Conservation (phyloP, 176 grass and related monocot genomes). For the Eleusine indica region DNA sequence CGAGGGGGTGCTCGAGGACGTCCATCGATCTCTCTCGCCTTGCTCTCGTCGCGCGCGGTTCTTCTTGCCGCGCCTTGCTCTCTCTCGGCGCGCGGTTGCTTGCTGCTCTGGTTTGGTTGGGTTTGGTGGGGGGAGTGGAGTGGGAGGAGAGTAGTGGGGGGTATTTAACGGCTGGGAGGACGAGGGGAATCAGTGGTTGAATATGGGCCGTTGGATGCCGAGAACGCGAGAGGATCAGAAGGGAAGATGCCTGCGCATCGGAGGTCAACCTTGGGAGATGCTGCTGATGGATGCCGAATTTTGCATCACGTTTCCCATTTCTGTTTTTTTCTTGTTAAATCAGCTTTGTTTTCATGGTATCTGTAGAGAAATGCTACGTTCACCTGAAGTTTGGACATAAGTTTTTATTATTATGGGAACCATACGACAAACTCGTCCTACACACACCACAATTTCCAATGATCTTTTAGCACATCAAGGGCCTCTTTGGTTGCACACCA, state of each 20-base stretch:
- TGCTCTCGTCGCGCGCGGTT: not conserved
- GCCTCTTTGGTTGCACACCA: too few species aligned
- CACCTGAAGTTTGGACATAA: not conserved
- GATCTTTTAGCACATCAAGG: too few species aligned
- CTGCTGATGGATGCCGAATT: constrained; percentile 33
- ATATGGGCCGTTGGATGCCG: constrained; percentile 42
- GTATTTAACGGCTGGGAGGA: constrained; percentile 57
- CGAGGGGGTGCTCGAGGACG: constrained; percentile 60
- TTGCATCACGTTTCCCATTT: not conserved
- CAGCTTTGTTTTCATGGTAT: not conserved
- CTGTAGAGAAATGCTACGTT: not conserved
- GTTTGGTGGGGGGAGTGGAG: not conserved
- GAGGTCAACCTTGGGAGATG: constrained; percentile 31
- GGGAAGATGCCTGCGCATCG: constrained; percentile 63
- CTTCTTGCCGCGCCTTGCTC: not conserved
- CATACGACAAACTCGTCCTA: too few species aligned
- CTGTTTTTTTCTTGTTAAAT: not conserved
- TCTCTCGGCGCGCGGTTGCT: not conserved
- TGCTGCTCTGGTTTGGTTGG: constrained; percentile 14
- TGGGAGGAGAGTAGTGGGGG: too few species aligned
- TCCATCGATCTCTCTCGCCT: constrained; percentile 51
- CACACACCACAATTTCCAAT: too few species aligned
- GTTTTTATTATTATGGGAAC: too few species aligned
- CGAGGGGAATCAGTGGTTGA: not conserved
- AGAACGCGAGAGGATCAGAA: constrained; percentile 20